These are phyloP conservation scores for Aspergillus piperis DNA, from an alignment of 2,329 filamentous ascomycete species.

Conservation along the genomic window DNA sequence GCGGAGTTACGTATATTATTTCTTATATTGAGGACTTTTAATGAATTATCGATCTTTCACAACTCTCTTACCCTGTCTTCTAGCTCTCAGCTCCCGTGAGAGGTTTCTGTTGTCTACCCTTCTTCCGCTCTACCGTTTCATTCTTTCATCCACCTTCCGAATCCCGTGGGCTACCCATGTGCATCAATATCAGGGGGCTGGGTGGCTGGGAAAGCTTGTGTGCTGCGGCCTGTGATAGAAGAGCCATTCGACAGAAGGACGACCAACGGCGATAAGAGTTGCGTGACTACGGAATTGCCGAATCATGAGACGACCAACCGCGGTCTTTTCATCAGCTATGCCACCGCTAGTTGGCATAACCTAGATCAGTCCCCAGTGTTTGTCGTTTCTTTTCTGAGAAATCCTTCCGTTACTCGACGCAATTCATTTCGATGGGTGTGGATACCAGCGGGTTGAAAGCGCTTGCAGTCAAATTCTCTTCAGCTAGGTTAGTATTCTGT, in stretches of 20 bases:
- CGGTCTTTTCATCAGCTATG: neutral
- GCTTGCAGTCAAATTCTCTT: neutral
- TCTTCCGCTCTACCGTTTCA: neutral
- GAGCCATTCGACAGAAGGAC: constrained; percentile 6
- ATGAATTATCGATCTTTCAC: neutral
- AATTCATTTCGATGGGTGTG: neutral
- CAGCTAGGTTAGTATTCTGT: neutral
- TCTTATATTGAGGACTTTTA: neutral
- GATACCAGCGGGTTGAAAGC: neutral
- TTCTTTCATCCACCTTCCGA: neutral
- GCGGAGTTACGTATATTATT: neutral
- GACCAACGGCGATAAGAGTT: constrained; percentile 10
- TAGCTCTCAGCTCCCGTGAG: neutral
- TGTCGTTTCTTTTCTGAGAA: too few relatives aligned
- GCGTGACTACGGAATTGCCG: constrained; percentile 16
- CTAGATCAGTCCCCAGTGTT: too few relatives aligned
- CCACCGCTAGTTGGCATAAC: neutral
- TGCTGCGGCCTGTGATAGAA: constrained; percentile 6
- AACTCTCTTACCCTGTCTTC: neutral
- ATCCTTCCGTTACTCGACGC: neutral
- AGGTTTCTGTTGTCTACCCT: neutral
- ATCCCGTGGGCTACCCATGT: neutral
- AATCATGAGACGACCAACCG: constrained; percentile 8
- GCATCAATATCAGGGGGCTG: constrained; percentile 24
- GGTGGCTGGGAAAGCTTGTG: constrained; percentile 27